phyloP scores from a whole-genome alignment of 768 basidiomycete species.

The Sarcomyxa edulis region DNA sequence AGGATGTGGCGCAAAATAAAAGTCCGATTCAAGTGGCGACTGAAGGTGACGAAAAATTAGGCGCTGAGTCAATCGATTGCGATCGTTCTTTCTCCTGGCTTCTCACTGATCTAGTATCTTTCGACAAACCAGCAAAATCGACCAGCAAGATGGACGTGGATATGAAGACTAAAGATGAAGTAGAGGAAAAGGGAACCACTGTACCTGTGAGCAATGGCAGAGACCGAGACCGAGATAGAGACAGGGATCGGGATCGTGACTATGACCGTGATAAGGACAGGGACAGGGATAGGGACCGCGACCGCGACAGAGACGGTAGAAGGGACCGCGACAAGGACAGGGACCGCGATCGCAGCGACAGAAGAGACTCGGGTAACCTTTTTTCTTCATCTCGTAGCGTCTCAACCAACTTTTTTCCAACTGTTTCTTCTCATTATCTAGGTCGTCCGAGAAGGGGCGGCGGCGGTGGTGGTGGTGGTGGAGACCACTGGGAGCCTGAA shows the following conservation, averaged over 20 bases:
- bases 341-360: conserved; percentile 37
- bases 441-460: conserved; percentile 39
- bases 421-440: conserved; percentile 11
- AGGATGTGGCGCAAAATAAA: no score
- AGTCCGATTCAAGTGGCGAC: no score
- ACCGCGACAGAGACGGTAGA: conserved; percentile 26
- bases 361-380: conserved; percentile 51
- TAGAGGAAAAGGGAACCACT: conserved; percentile 53
- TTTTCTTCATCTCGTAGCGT: conserved; percentile 4
- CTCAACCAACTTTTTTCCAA: conserved; percentile 1
- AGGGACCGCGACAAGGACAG: conserved; percentile 44
- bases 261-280: conserved; percentile 41
- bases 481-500: conserved; percentile 87
- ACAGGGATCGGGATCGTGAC: conserved; percentile 36
- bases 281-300: conserved; percentile 35
- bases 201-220: conserved; percentile 33
- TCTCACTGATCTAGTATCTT: no score
- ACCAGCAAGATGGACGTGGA: conserved; percentile 77
- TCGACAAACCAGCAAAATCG: conserved; percentile 2
- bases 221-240: conserved; percentile 39
- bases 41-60: no score
- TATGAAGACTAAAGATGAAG: conserved; percentile 74
- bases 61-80: no score
- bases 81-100: no score
- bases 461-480: conserved; percentile 36